Conservation (phyloP, 495 filamentous ascomycete species). For the Pyrenopolyporus hunteri region DNA sequence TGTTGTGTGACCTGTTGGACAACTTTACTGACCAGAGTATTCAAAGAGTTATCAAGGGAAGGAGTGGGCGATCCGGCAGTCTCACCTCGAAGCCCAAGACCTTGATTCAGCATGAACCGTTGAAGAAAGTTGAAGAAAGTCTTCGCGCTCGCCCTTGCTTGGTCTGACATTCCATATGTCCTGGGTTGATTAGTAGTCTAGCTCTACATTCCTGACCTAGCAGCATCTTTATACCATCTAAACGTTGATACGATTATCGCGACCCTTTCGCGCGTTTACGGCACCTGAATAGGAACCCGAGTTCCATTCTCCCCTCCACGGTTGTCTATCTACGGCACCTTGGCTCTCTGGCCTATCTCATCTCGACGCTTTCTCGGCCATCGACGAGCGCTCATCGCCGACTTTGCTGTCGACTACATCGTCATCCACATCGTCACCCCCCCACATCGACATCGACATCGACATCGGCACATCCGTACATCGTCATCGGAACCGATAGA, state of each 20-base stretch:
- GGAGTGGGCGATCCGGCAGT: constrained; percentile 22
- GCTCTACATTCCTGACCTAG: constrained; percentile 35
- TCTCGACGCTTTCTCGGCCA: not conserved
- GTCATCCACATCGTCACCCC: not conserved
- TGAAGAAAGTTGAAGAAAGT: constrained; percentile 43
- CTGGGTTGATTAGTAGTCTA: constrained; percentile 28
- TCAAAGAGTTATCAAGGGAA: constrained; percentile 19
- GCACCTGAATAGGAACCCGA: not conserved
- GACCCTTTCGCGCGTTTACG: constrained; percentile 8
- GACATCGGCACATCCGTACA: not conserved
- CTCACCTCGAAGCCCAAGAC: constrained; percentile 22
- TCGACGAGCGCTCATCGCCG: too few species aligned
- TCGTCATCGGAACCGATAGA: not conserved
- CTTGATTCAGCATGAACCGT: constrained; percentile 31
- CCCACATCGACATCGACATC: not conserved
- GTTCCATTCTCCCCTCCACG: not conserved
- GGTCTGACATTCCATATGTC: constrained; percentile 41
- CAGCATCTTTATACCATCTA: constrained; percentile 12
- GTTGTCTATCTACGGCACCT: not conserved
- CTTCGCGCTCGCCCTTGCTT: constrained; percentile 38
- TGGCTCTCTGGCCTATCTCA: not conserved
- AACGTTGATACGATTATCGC: constrained; percentile 20
- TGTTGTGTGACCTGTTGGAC: constrained; percentile 24
- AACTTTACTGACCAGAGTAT: not conserved
- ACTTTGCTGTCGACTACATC: constrained; percentile 1